Evolutionary conservation across 345 rosid species (phyloP).

Genomic region (Rhizophora apiculata): DNA sequence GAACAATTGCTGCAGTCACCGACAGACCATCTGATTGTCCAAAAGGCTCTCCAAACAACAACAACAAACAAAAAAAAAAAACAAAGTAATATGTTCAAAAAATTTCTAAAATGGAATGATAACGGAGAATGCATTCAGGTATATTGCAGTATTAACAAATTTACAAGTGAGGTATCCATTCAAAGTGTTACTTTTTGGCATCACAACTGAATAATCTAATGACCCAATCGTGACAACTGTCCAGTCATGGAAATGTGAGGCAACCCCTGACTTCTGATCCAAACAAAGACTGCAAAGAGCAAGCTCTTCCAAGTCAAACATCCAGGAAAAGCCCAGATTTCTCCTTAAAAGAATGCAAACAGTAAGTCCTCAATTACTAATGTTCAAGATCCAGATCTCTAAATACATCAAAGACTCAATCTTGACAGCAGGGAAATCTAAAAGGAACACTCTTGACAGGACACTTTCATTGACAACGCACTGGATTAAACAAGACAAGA

Average conservation of each 20-base stretch:
- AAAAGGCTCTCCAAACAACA: conserved; percentile 1
- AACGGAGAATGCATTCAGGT: conserved; percentile 7
- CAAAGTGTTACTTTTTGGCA: conserved; percentile 11
- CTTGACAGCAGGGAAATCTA: conserved; percentile 3
- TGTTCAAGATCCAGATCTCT: conserved; percentile 50
- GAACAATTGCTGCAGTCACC: neutral
- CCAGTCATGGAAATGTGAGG: conserved; percentile 20
- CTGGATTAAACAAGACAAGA: neutral
- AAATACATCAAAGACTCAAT: conserved; percentile 9
- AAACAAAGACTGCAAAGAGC: conserved; percentile 16
- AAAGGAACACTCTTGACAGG: neutral
- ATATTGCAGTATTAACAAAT: conserved; percentile 1
- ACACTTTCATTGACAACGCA: conserved; percentile 2
- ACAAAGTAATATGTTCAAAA: neutral
- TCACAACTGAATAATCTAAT: conserved; percentile 5
- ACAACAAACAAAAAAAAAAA: neutral
- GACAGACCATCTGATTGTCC: neutral
- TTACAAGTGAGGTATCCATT: conserved; percentile 12
- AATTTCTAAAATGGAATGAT: conserved; percentile 14
- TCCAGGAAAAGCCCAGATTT: conserved; percentile 14
- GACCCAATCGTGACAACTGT: conserved; percentile 4
- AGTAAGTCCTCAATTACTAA: neutral
- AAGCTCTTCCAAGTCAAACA: conserved; percentile 27
- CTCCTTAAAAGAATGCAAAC: conserved; percentile 3
- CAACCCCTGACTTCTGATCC: conserved; percentile 24